Conservation (phyloP, 2,329 filamentous ascomycete species). For the Aspergillus fructus region DNA sequence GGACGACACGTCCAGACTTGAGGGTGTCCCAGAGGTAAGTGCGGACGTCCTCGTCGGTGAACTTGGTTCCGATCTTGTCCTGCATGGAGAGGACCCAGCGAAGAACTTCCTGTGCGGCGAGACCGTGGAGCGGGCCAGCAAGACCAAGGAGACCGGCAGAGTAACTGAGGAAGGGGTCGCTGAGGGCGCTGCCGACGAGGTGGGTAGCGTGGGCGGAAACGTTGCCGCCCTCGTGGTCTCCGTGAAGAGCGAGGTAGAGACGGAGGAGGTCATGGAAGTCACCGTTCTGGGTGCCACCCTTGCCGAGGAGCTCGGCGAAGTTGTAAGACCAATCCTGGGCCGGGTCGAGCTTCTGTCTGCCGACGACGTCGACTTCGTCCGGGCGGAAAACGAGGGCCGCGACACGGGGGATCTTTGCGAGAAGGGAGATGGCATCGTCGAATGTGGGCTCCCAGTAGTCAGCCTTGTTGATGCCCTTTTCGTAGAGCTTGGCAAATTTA, state of each 20-base stretch:
- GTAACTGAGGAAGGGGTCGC: constrained; percentile 94
- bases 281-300: constrained; percentile 74
- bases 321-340: constrained; percentile 98
- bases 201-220: constrained; percentile 95
- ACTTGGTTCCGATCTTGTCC: constrained; percentile 73
- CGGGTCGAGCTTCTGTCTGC: constrained; percentile 70
- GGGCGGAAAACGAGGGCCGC: constrained; percentile 96
- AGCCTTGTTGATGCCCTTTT: constrained; percentile 84
- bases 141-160: constrained; percentile 93
- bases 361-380: constrained; percentile 73
- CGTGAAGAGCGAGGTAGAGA: constrained; percentile 92
- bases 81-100: constrained; percentile 98
- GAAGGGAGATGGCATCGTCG: constrained; percentile 87
- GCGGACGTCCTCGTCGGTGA: constrained; percentile 77
- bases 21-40: constrained; percentile 91
- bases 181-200: constrained; percentile 89
- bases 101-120: constrained; percentile 94
- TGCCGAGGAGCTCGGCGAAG: constrained; percentile 94
- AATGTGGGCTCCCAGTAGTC: constrained; percentile 99
- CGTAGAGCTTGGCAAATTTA: constrained; percentile 90
- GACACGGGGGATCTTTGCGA: constrained; percentile 95
- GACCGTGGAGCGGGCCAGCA: constrained; percentile 87
- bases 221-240: constrained; percentile 97
- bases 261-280: constrained; percentile 84
- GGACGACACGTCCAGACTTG: constrained; percentile 90